These are phyloP conservation scores for Teratosphaeria gauchensis DNA, from an alignment of 2,329 filamentous ascomycete genomes.

Conservation along the genomic window DNA sequence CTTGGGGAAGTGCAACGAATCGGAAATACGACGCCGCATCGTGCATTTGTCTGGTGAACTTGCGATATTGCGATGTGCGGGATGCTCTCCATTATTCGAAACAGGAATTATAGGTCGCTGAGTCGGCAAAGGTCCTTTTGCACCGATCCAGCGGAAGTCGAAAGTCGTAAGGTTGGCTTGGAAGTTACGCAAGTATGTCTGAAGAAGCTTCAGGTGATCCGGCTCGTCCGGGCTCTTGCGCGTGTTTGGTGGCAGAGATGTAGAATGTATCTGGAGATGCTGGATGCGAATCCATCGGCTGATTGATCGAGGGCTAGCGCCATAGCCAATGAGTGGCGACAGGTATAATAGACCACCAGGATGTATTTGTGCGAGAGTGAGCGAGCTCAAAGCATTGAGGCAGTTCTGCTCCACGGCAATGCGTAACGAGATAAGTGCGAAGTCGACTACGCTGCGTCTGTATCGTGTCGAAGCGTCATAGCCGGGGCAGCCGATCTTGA, in stretches of 20 bases:
- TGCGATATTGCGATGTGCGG: background rate
- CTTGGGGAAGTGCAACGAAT: conserved; percentile 54
- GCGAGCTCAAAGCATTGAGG: conserved; percentile 53
- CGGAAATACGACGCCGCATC: conserved; percentile 7
- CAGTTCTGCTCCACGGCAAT: conserved; percentile 70
- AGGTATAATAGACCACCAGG: conserved; percentile 68
- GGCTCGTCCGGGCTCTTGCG: conserved; percentile 32
- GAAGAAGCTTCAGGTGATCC: conserved; percentile 58
- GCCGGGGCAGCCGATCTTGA: conserved; percentile 67
- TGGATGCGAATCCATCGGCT: conserved; percentile 70
- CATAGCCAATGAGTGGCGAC: conserved; percentile 63
- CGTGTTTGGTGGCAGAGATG: conserved; percentile 31
- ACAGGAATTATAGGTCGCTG: conserved; percentile 38
- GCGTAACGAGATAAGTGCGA: conserved; percentile 76
- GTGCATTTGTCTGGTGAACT: conserved; percentile 7
- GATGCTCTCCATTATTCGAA: background rate
- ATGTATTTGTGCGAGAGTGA: conserved; percentile 67
- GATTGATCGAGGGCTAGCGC: conserved; percentile 60
- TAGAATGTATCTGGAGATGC: conserved; percentile 59
- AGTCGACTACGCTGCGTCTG: conserved; percentile 71
- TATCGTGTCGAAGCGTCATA: conserved; percentile 59
- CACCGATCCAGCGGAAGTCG: conserved; percentile 66
- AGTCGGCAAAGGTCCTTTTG: conserved; percentile 63
- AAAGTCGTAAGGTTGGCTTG: conserved; percentile 41
- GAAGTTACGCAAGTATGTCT: conserved; percentile 68